phyloP scores from a whole-genome alignment of 1,139 yeast genomes.

The Pichia sp. region DNA sequence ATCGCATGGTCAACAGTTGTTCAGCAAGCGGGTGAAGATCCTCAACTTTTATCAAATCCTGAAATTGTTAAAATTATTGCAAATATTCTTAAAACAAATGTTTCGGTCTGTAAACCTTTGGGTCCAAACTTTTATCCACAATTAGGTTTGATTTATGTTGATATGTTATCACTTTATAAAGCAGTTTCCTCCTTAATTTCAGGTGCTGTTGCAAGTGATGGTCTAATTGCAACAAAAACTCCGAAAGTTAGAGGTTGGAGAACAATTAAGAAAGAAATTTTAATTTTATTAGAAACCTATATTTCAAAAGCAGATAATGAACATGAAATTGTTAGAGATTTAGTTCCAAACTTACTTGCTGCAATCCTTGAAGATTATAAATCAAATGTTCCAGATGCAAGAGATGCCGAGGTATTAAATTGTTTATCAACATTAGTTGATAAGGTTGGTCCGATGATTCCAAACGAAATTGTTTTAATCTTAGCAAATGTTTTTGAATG shows the following conservation, averaged over 20 bases:
- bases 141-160: conserved; percentile 77
- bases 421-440: conserved; percentile 88
- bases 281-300: conserved; percentile 84
- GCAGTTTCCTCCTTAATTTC: conserved; percentile 91
- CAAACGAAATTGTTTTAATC: conserved; percentile 83
- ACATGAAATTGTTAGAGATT: conserved; percentile 77
- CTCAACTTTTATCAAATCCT: conserved; percentile 72
- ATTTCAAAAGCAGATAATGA: conserved; percentile 80
- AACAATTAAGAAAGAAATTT: conserved; percentile 90
- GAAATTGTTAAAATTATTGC: conserved; percentile 91
- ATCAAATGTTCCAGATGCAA: conserved; percentile 86
- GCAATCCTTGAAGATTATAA: conserved; percentile 89
- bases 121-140: conserved; percentile 92
- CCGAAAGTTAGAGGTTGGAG: conserved; percentile 93
- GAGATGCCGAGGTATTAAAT: conserved; percentile 95
- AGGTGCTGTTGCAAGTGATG: conserved; percentile 69
- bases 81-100: conserved; percentile 89
- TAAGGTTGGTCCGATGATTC: conserved; percentile 82
- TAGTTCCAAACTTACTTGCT: conserved; percentile 75
- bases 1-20: conserved; percentile 91
- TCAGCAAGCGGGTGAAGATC: conserved; percentile 81
- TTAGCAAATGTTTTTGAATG: conserved; percentile 90
- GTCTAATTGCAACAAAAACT: conserved; percentile 85
- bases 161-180: conserved; percentile 81
- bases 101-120: conserved; percentile 84